Evolutionary conservation across 768 basidiomycete species (phyloP), one percentile per base, ranked within the genome.

Genomic region (Termitomyces bulborhizus): DNA sequence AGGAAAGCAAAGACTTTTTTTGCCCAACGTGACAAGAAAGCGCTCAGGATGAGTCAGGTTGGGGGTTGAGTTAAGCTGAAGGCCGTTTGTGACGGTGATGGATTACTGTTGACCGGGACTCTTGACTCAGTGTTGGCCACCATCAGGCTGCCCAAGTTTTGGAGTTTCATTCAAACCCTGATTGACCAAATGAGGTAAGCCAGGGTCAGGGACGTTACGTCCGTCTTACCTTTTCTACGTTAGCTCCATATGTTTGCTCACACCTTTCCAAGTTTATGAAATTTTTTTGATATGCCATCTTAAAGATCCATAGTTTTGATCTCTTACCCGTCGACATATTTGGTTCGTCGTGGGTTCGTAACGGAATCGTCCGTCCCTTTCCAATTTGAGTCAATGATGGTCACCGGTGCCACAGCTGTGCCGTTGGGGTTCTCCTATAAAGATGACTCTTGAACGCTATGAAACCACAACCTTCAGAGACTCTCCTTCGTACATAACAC

Each of bases 341-440:
- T 58, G 58, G 65, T 61, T 65, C 63, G 65, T 68, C 63, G 60
- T 59, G 62, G 53, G 63, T 63, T 57, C 57, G 53, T 59, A 56
- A 64, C 67, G 66, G 67, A 61, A 51, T 63, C 68, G 65, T 64
- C 60, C 53, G 56, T 57, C 54, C 59, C 67, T 31, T 63, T 65
- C 69, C 67, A 65, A 62, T 71, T 73, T 65, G 71, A 76, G 72
- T 74, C 73, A 72, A 70, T 69, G 65, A 68, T 68, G 64, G 62
- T 65, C 65, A 69, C 62, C 53, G 60, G 59, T 69, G 65, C 66
- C 65, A 66, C 62, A 56, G 57, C 49, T 40, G 55, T 62, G 56
- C 63, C 64, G 51, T 55, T 46, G 51, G 27, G 26, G 8, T 41
- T 55, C 56, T 63, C 59, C 58, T 69, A 69, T 69, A 69, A 69